phyloP scores from a whole-genome alignment of 495 filamentous ascomycete species.

The Podospora fimiseda region DNA sequence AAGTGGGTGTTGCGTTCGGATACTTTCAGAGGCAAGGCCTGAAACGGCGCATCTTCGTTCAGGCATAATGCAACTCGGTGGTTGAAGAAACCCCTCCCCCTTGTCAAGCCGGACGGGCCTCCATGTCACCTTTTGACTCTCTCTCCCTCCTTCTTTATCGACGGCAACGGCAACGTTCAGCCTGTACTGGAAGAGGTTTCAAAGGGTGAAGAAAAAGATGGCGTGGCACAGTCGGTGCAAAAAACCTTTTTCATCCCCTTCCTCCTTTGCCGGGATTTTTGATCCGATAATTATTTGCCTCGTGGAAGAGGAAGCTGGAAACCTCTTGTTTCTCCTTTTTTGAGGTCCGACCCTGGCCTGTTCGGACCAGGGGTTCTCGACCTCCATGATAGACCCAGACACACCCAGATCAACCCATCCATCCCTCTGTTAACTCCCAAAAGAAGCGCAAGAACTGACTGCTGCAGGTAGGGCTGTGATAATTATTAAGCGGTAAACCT shows the following conservation, averaged over 20 bases:
- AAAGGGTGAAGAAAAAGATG: neutral
- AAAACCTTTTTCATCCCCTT: neutral
- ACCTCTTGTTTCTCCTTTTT: neutral
- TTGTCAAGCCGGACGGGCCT: neutral
- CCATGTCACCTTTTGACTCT: neutral
- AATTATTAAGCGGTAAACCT: too few relatives aligned
- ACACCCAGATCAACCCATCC: too few relatives aligned
- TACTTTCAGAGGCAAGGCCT: neutral
- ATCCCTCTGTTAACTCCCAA: too few relatives aligned
- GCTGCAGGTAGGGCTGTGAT: too few relatives aligned
- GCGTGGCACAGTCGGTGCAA: neutral
- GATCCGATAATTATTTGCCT: neutral
- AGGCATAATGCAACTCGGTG: slow-evolving; percentile 5
- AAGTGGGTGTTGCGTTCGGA: too few relatives aligned
- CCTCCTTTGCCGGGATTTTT: neutral
- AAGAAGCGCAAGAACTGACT: too few relatives aligned
- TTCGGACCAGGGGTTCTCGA: neutral
- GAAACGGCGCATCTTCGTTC: neutral
- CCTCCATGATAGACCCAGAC: too few relatives aligned
- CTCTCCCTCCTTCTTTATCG: neutral
- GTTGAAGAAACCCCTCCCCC: neutral
- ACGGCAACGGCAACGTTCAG: neutral
- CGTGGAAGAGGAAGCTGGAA: neutral
- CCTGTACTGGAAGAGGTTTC: neutral
- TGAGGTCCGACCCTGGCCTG: neutral